Percentiles rank a stretch among this genome's conserved stretches.
Conservation (phyloP, 2,329 filamentous ascomycete genomes). For the Achaetomium macrosporum region DNA sequence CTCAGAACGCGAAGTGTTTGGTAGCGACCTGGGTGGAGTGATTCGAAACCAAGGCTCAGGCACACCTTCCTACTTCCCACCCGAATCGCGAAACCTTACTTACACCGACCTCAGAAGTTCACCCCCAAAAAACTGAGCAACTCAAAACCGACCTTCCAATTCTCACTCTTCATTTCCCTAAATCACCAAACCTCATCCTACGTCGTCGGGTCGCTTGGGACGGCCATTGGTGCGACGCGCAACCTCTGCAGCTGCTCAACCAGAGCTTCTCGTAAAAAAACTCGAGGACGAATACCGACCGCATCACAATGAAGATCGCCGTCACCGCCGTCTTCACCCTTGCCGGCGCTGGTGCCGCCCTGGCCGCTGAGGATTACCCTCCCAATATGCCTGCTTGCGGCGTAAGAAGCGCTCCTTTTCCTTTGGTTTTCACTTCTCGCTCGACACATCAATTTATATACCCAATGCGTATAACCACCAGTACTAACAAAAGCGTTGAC, state of each 20-base stretch:
- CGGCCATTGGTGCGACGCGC: background rate
- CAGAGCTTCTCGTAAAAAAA: background rate
- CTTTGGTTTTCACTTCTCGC: constrained; percentile 13
- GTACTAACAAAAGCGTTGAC: background rate
- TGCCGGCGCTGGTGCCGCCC: constrained; percentile 35
- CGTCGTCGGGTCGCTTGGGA: constrained; percentile 2
- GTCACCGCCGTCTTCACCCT: constrained; percentile 33
- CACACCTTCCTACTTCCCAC: background rate
- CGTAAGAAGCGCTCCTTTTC: constrained; percentile 37
- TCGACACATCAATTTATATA: background rate
- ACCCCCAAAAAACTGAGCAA: too few species aligned
- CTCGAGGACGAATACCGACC: background rate
- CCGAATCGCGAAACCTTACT: background rate
- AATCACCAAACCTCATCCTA: background rate
- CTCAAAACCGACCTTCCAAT: background rate
- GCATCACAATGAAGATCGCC: constrained; percentile 45
- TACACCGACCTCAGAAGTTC: background rate
- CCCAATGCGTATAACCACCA: background rate
- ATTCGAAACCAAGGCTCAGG: background rate
- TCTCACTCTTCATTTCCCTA: background rate
- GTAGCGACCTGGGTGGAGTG: background rate
- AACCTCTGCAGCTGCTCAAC: background rate
- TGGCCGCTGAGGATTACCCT: constrained; percentile 36
- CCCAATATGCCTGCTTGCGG: constrained; percentile 44
- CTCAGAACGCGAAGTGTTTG: background rate